phyloP scores from a whole-genome alignment of 179 eudicot genomes.

The Corrigiola litoralis region DNA sequence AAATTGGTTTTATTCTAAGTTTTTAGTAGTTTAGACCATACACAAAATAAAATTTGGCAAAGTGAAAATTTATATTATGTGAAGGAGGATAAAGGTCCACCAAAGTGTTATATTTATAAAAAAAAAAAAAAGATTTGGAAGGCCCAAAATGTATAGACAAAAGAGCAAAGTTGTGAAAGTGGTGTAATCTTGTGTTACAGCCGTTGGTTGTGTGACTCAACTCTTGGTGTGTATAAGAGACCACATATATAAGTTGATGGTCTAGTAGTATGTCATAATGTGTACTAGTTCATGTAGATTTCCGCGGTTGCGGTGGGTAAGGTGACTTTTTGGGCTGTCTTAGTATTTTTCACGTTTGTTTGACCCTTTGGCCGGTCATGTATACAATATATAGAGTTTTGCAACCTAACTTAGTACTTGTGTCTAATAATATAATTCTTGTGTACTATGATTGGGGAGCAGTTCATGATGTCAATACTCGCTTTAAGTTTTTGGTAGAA shows the following conservation, averaged over 20 bases:
- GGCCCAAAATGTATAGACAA: not conserved
- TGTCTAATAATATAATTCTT: not conserved
- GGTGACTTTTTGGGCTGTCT: not conserved
- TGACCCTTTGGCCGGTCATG: conserved; percentile 15
- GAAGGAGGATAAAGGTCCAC: conserved; percentile 6
- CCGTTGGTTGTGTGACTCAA: not conserved
- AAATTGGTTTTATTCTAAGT: not conserved
- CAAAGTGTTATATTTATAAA: not conserved
- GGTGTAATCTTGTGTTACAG: not conserved
- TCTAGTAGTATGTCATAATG: not conserved
- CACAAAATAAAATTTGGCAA: conserved; percentile 12
- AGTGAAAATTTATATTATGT: not conserved
- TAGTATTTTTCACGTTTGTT: conserved; percentile 13
- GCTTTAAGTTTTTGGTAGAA: not conserved
- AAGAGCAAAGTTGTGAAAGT: not conserved
- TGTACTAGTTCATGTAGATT: not conserved
- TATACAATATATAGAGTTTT: not conserved
- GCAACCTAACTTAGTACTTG: not conserved
- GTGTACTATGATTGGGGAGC: conserved; percentile 3
- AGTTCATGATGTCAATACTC: conserved; percentile 7
- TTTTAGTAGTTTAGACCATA: conserved; percentile 1
- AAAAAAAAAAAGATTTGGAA: not conserved
- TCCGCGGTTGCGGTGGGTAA: not conserved
- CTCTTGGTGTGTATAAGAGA: not conserved
- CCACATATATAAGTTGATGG: not conserved